Evolutionary conservation across 2,329 filamentous ascomycete genomes (phyloP), one percentile per base, ranked within the genome.

Genomic region (Pseudogymnoascus pannorum): DNA sequence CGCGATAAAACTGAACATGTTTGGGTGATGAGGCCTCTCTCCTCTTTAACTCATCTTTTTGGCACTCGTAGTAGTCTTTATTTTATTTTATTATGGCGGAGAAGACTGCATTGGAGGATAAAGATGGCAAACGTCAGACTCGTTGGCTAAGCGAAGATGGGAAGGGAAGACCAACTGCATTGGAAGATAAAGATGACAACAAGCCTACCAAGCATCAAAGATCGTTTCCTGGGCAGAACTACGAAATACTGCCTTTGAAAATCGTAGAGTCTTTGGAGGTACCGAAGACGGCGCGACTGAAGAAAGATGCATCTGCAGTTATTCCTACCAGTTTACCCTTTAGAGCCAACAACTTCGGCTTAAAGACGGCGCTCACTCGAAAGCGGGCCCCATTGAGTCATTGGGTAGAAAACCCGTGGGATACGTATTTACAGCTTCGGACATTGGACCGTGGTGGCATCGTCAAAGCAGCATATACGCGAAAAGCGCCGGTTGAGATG

Each of bases 381-480:
- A 44, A 44, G 40, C 40, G 40, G 3, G 3, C 40, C 2, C 1
- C 20, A 11, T 24, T 48, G 18, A 48, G 18, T 12, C 18, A 42
- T n/a, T 42, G 38, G 35, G 38, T 22, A 14, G n/a, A 62, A 22
- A 62, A 58, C 51, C 62, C 48, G 16, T 65, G 12, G 38, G n/a
- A 63, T 51, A 33, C 18, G 33, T 65, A 65, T 33, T 51, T 29
- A 12, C 22, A 29, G 9, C 58, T 65, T 57, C 16, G 59, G 57
- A 31, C 33, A 36, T 20, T 65, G 8, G 14, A 65, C 18, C 58
- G 64, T 20, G 60, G 54, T n/a, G 51, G 58, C 12, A 16, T 64
- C 42, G 59, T 65, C 35, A 65, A 12, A 54, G 54, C 40, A 57
- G 60, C 62, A 26, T 65, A 20, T 62, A 64, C 57, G 18, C 42